phyloP scores from a whole-genome alignment of 2,329 filamentous ascomycete genomes.

The Huntiella decipiens region DNA sequence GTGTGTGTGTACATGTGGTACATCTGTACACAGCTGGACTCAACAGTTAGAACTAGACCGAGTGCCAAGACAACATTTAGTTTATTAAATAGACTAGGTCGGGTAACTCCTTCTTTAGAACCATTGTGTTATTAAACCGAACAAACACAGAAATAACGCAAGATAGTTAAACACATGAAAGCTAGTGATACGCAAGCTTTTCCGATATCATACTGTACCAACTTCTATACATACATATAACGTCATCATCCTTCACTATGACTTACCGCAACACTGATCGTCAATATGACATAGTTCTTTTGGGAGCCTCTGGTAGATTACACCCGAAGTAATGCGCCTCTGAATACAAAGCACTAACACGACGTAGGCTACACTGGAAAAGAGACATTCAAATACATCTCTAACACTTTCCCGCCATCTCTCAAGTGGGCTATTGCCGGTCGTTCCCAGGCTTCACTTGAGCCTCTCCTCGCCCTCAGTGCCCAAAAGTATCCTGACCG shows the following conservation, averaged over 20 bases:
- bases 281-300: constrained; percentile 37
- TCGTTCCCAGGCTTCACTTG: constrained; percentile 58
- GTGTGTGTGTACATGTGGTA: too few species aligned
- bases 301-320: constrained; percentile 36
- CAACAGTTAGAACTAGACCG: too few species aligned
- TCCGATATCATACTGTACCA: too few species aligned
- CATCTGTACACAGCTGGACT: too few species aligned
- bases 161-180: too few species aligned
- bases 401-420: constrained; percentile 49
- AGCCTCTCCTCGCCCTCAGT: constrained; percentile 48
- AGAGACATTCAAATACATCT: constrained; percentile 57
- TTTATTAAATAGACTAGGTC: too few species aligned
- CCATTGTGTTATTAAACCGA: too few species aligned
- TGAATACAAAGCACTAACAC: not conserved
- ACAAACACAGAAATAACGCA: too few species aligned
- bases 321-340: not conserved
- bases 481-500: constrained; percentile 26
- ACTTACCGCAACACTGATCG: constrained; percentile 29
- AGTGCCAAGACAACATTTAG: too few species aligned
- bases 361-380: constrained; percentile 61
- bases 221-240: too few species aligned
- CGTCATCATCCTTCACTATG: constrained; percentile 19
- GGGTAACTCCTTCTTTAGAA: too few species aligned
- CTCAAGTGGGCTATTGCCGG: constrained; percentile 79
- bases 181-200: too few species aligned